A percentile compares a stretch with the other conserved stretches of the same genome.
Conservation (phyloP, 2,329 filamentous ascomycete species). For the Blastomyces percursus region DNA sequence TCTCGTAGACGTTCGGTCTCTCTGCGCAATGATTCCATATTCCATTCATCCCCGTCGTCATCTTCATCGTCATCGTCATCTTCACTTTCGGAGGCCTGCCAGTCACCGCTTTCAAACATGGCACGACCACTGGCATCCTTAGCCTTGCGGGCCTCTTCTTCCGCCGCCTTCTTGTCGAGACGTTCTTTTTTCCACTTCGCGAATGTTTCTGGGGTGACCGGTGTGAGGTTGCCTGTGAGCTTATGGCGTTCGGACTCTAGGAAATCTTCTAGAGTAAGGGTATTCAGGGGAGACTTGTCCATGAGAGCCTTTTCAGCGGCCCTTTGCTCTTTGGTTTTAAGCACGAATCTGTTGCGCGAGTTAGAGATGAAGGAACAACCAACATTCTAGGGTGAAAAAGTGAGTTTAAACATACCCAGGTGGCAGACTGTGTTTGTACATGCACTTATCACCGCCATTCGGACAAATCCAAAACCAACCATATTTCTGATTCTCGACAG, state of each 20-base stretch:
- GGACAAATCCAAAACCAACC: slow-evolving; percentile 99
- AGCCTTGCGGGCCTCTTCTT: slow-evolving; percentile 76
- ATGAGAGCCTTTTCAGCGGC: slow-evolving; percentile 89
- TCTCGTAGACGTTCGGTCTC: slow-evolving; percentile 71
- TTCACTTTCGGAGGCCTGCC: slow-evolving; percentile 56
- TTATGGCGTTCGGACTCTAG: slow-evolving; percentile 94
- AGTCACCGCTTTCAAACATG: slow-evolving; percentile 94
- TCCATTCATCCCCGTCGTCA: slow-evolving; percentile 32
- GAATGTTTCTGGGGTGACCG: slow-evolving; percentile 85
- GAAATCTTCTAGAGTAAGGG: slow-evolving; percentile 93
- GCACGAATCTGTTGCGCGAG: slow-evolving; percentile 57
- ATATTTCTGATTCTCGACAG: slow-evolving; percentile 96
- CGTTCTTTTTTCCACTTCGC: slow-evolving; percentile 96
- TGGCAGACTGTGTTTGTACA: slow-evolving; percentile 92
- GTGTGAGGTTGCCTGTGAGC: slow-evolving; percentile 79
- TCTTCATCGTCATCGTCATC: slow-evolving; percentile 52
- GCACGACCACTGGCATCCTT: slow-evolving; percentile 94
- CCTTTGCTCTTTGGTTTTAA: slow-evolving; percentile 96
- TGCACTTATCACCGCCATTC: slow-evolving; percentile 94
- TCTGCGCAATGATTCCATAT: slow-evolving; percentile 70
- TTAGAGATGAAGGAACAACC: slow-evolving; percentile 9
- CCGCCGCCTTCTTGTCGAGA: slow-evolving; percentile 87
- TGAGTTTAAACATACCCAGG: slow-evolving; percentile 60
- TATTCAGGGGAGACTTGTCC: slow-evolving; percentile 92
- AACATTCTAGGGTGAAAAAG: not conserved